phyloP scores from a whole-genome alignment of 2,329 filamentous ascomycete genomes.

The Fusarium sp. region DNA sequence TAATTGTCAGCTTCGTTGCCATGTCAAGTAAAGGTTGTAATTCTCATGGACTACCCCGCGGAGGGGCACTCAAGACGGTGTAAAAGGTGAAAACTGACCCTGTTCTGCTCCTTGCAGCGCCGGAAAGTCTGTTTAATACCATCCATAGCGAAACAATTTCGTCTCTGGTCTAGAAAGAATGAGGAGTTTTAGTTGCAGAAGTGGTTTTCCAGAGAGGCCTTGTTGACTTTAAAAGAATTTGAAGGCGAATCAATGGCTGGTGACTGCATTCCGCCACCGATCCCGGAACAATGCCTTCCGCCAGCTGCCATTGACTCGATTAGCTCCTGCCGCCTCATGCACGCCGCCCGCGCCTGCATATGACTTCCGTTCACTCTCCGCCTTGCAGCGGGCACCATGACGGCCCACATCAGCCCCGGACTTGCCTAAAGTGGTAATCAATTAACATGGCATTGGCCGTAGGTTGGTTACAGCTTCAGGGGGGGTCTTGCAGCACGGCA shows the following conservation, averaged over 20 bases:
- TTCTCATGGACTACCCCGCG: constrained; percentile 37
- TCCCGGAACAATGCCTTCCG: constrained; percentile 46
- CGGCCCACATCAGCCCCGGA: constrained; percentile 38
- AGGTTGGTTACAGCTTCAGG: constrained; percentile 11
- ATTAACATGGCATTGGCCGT: constrained; percentile 18
- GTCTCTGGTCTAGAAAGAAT: constrained; percentile 14
- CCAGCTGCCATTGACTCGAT: constrained; percentile 34
- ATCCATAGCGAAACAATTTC: constrained; percentile 57
- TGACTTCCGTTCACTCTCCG: constrained; percentile 32
- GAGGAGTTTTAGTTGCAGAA: neutral
- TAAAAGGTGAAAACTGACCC: constrained; percentile 55
- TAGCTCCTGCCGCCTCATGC: constrained; percentile 39
- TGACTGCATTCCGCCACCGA: constrained; percentile 41
- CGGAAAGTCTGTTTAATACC: constrained; percentile 66
- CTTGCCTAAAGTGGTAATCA: constrained; percentile 44
- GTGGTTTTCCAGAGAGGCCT: constrained; percentile 10
- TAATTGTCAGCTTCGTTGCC: constrained; percentile 35
- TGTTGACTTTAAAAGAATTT: constrained; percentile 27
- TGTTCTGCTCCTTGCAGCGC: constrained; percentile 66
- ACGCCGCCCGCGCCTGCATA: constrained; percentile 31
- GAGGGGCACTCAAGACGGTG: constrained; percentile 41
- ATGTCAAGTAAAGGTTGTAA: constrained; percentile 1
- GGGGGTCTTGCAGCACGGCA: constrained; percentile 21
- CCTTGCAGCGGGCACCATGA: constrained; percentile 34
- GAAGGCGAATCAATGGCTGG: constrained; percentile 17